phyloP scores from a whole-genome alignment of 2,329 filamentous ascomycete species.

The Aspergillus ustus region DNA sequence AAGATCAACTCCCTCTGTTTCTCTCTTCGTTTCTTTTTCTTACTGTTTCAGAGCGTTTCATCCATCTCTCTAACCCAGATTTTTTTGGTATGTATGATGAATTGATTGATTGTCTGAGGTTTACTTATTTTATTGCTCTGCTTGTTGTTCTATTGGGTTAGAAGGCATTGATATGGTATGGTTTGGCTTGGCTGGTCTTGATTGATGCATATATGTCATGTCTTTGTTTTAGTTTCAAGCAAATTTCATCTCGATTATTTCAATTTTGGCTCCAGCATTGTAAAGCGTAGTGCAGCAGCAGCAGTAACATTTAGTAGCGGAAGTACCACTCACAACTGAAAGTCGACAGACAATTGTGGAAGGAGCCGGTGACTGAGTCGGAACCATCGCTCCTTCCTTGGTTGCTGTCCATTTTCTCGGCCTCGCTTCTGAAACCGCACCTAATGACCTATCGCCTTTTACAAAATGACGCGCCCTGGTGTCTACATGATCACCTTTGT shows the following conservation, averaged over 20 bases:
- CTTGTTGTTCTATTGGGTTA: constrained; percentile 7
- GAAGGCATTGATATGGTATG: constrained; percentile 13
- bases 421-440: too few species aligned
- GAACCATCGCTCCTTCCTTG: too few species aligned
- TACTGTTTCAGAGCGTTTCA: constrained; percentile 6
- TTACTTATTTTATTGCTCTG: background rate
- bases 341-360: too few species aligned
- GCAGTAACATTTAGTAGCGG: too few species aligned
- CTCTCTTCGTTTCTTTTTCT: constrained; percentile 6
- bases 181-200: constrained; percentile 6
- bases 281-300: background rate
- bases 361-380: too few species aligned
- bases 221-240: constrained; percentile 1
- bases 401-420: too few species aligned
- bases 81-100: constrained; percentile 11
- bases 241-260: constrained; percentile 1
- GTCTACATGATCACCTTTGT: too few species aligned
- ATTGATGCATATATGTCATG: constrained; percentile 5
- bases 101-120: constrained; percentile 7
- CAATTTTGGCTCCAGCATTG: background rate
- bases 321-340: too few species aligned
- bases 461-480: too few species aligned
- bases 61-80: background rate
- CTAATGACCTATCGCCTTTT: too few species aligned
- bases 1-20: background rate